Base-by-base conservation (phyloP, 148 eudicot genomes). In the Fagopyrum tataricum region DNA sequence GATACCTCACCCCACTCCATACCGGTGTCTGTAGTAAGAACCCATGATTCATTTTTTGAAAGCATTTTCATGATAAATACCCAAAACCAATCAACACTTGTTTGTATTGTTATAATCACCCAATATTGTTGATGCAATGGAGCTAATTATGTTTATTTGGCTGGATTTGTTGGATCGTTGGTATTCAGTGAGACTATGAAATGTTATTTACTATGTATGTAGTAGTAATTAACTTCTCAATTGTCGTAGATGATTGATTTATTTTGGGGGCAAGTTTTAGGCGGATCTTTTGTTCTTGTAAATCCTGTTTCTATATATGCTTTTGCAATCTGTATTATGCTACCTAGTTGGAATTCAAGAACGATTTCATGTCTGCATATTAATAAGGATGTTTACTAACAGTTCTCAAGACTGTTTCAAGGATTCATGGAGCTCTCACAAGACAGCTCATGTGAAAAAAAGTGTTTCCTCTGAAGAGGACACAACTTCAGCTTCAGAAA, bases 391-490 rank as follows among this genome's bases (percentile, higher is more conserved):
- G 47, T 67, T 56, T 75, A 58, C 71, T 78, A 48, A 52, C 82
- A 95, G 99, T 85, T 79, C 99, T 52, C 99, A 95, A 84, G 97
- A 90, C 20, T 95, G 99, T 90, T 95, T 95, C 84, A 95, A 90
- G 86, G 90, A 82, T 77, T 90, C 97, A 9, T 95, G 99, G 99
- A 87, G 90, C 78, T 82, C 97, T 81, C 99, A 95, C 79, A 91
- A 95, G 74, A 78, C 91, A n/a, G 87, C 81, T 77, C 99, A 95
- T 79, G 59, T 76, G 83, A 90, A 88, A 79, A 87, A 85, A 76
- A 91, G 80, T 58, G 59, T 77, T 41, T 83, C 91, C 18, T 58
- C 88, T 52, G 24, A 73, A 49, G 82, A 80, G 67, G 88, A 87
- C 72, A 80, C 76, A 52, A 82, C 78, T 73, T 64, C 76, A 67